These are phyloP conservation scores for Jimgerdemannia lactiflua DNA, from an alignment of 192 early-diverging fungal genomes.

Conservation along the genomic window DNA sequence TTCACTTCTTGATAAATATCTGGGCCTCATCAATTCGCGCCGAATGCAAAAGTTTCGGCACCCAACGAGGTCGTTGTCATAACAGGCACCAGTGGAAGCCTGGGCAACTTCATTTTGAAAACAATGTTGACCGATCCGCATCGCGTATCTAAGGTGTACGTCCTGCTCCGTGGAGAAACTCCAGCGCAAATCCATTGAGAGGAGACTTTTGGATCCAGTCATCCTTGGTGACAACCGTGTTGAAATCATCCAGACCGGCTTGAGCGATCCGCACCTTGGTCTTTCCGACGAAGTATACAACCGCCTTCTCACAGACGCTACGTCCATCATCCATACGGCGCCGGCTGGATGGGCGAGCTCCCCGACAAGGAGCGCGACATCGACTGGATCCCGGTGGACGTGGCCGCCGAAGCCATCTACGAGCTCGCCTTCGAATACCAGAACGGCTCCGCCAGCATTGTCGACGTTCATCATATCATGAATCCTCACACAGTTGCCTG, in stretches of 20 bases:
- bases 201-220: conserved; percentile 16
- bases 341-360: conserved; percentile 10
- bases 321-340: conserved; percentile 22
- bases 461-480: conserved; percentile 20
- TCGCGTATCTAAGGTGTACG: conserved; percentile 22
- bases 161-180: conserved; percentile 22
- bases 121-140: conserved; percentile 16
- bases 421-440: conserved; percentile 18
- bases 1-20: conserved; percentile 9
- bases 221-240: conserved; percentile 8
- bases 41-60: not conserved
- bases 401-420: conserved; percentile 16
- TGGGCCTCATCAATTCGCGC: conserved; percentile 3
- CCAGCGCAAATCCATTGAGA: conserved; percentile 15
- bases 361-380: conserved; percentile 18
- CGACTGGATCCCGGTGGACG: conserved; percentile 30
- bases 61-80: conserved; percentile 18
- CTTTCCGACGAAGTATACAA: conserved; percentile 16
- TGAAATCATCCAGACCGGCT: conserved; percentile 9
- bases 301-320: conserved; percentile 20
- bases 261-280: conserved; percentile 22
- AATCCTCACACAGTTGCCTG: conserved; percentile 19
- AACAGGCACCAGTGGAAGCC: conserved; percentile 32
- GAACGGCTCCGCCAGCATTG: not conserved
- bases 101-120: conserved; percentile 25